Percentiles rank a stretch among this genome's conserved stretches.
phyloP scores from a whole-genome alignment of 2,329 filamentous ascomycete genomes.

The Alternaria infectoria region DNA sequence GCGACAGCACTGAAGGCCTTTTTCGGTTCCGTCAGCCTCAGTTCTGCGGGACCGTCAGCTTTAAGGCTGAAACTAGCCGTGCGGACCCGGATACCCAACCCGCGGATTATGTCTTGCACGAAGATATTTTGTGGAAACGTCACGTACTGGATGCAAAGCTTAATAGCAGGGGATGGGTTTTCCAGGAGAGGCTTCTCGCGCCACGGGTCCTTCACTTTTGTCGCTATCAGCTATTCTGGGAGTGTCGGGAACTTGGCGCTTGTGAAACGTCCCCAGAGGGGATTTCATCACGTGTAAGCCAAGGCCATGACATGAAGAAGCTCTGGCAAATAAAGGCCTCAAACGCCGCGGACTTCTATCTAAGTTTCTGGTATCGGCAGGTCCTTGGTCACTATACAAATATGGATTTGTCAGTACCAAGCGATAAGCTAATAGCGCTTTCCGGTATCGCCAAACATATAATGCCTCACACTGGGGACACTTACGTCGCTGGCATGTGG shows the following conservation, averaged over 20 bases:
- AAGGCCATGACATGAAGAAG: background rate
- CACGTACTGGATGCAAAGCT: background rate
- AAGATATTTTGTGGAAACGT: conserved; percentile 1
- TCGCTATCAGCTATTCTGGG: conserved; percentile 23
- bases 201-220: conserved; percentile 24
- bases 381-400: background rate
- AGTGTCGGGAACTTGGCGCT: conserved; percentile 13
- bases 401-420: background rate
- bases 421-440: conserved; percentile 17
- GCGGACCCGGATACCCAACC: background rate
- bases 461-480: background rate
- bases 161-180: conserved; percentile 11
- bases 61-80: background rate
- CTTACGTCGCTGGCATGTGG: conserved; percentile 20
- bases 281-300: background rate
- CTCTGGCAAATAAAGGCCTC: background rate
- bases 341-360: background rate
- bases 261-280: conserved; percentile 11
- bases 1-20: conserved; percentile 7
- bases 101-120: background rate
- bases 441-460: conserved; percentile 16
- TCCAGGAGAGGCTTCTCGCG: conserved; percentile 23
- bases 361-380: background rate
- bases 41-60: background rate
- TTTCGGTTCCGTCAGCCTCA: background rate